Conservation (phyloP, 495 filamentous ascomycete species). For the Hypoxylon lienhwacheense region DNA sequence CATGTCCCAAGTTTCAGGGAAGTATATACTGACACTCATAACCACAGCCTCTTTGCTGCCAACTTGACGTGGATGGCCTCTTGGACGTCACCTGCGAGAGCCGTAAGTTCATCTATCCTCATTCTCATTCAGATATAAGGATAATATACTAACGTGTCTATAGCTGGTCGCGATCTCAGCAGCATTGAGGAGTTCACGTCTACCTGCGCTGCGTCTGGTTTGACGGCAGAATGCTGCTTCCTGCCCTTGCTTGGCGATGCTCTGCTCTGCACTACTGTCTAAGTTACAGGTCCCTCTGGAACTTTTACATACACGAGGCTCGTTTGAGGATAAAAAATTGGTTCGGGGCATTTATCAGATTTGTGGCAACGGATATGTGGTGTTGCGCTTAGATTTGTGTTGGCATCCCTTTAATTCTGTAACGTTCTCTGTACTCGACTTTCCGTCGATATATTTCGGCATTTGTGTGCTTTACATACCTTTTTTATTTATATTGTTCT, state of each 20-base stretch:
- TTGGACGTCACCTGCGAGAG: constrained; percentile 22
- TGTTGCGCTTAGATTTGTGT: background rate
- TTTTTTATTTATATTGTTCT: constrained; percentile 18
- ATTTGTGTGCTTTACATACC: constrained; percentile 18
- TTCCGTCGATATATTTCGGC: constrained; percentile 16
- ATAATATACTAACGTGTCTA: constrained; percentile 4
- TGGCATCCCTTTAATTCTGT: constrained; percentile 21
- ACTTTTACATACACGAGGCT: constrained; percentile 1
- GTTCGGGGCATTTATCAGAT: constrained; percentile 20
- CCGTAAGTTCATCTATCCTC: constrained; percentile 18
- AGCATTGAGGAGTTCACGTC: constrained; percentile 14
- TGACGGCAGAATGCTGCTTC: constrained; percentile 27
- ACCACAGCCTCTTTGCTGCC: constrained; percentile 27
- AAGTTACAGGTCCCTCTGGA: background rate
- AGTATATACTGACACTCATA: background rate
- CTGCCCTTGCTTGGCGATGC: constrained; percentile 11
- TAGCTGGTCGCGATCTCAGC: constrained; percentile 15
- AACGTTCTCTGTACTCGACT: constrained; percentile 22
- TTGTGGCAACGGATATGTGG: background rate
- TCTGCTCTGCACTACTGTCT: constrained; percentile 21
- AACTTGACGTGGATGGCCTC: constrained; percentile 22
- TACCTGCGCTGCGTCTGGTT: constrained; percentile 8
- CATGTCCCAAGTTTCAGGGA: background rate
- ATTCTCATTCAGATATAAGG: too few species aligned
- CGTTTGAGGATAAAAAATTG: constrained; percentile 9